These are phyloP conservation scores for Castanea crenata DNA, from an alignment of 306 rosid genomes.

Conservation along the genomic window DNA sequence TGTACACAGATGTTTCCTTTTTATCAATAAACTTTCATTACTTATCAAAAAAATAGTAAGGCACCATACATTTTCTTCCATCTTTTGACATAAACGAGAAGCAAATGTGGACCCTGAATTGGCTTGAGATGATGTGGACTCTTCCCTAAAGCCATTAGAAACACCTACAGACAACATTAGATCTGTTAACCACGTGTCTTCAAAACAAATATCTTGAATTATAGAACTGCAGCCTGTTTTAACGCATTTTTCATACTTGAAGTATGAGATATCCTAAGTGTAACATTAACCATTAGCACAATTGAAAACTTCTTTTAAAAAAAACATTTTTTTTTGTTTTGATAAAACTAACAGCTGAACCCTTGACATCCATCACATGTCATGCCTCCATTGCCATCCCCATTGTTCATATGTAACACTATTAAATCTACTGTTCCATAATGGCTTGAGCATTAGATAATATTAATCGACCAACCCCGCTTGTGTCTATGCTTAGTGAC, in stretches of 20 bases:
- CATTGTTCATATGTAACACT: neutral
- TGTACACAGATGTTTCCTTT: too few species aligned
- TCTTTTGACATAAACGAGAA: slow-evolving; percentile 40
- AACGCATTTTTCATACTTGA: slow-evolving; percentile 20
- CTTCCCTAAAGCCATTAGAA: slow-evolving; percentile 37
- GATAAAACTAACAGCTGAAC: neutral
- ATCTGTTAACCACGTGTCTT: slow-evolving; percentile 13
- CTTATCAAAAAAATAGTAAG: slow-evolving; percentile 4
- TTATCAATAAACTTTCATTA: too few species aligned
- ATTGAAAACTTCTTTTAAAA: neutral
- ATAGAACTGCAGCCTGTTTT: neutral
- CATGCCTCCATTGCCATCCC: neutral
- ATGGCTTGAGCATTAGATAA: neutral
- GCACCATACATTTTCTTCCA: slow-evolving; percentile 58
- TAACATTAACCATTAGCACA: slow-evolving; percentile 1
- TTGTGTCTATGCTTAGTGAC: too few species aligned
- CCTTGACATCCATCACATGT: neutral
- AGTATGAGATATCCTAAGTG: slow-evolving; percentile 13
- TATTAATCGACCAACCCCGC: neutral
- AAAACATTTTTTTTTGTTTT: neutral
- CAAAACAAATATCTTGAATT: slow-evolving; percentile 2
- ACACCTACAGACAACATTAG: slow-evolving; percentile 44
- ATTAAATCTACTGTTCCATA: neutral
- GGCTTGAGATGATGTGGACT: slow-evolving; percentile 30
- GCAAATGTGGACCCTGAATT: slow-evolving; percentile 39